phyloP scores from a whole-genome alignment of 495 filamentous ascomycete species.

The Hypoxylon rickii region DNA sequence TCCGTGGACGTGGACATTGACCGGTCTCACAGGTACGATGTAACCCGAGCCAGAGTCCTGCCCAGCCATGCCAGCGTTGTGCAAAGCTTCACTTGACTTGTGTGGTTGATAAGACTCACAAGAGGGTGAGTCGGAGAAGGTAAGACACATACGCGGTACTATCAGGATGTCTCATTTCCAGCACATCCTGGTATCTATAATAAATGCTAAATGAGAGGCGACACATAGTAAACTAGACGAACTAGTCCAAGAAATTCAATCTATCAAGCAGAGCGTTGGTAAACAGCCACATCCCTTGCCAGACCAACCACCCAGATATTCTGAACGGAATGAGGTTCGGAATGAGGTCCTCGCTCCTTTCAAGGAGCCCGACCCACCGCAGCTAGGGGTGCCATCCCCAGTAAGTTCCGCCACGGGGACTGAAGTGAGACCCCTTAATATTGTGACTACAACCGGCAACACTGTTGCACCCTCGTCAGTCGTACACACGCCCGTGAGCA shows the following conservation, averaged over 20 bases:
- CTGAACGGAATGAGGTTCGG: slow-evolving; percentile 17
- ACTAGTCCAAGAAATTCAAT: slow-evolving; percentile 49
- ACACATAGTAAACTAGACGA: slow-evolving; percentile 48
- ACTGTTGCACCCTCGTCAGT: slow-evolving; percentile 22
- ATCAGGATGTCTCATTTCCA: neutral
- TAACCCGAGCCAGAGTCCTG: slow-evolving; percentile 46
- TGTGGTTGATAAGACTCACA: slow-evolving; percentile 52
- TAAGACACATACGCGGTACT: slow-evolving; percentile 2
- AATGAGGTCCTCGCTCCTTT: slow-evolving; percentile 17
- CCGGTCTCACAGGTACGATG: slow-evolving; percentile 44
- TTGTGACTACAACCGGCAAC: slow-evolving; percentile 1
- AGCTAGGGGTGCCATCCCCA: slow-evolving; percentile 32
- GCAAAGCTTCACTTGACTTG: slow-evolving; percentile 50
- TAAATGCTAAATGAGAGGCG: slow-evolving; percentile 6
- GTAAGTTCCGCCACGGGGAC: slow-evolving; percentile 17
- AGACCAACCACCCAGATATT: slow-evolving; percentile 4
- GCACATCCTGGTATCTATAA: neutral
- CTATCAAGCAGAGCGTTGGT: slow-evolving; percentile 49
- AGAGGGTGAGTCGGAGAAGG: slow-evolving; percentile 49
- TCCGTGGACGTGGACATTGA: slow-evolving; percentile 3
- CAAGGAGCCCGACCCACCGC: slow-evolving; percentile 25
- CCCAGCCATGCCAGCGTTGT: slow-evolving; percentile 48
- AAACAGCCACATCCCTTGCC: slow-evolving; percentile 22
- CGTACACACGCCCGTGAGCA: slow-evolving; percentile 31
- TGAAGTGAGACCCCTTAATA: slow-evolving; percentile 16